Evolutionary conservation across 192 early-diverging fungal species (phyloP), one percentile per base, ranked within the genome.

Genomic region (Backusella sp.): DNA sequence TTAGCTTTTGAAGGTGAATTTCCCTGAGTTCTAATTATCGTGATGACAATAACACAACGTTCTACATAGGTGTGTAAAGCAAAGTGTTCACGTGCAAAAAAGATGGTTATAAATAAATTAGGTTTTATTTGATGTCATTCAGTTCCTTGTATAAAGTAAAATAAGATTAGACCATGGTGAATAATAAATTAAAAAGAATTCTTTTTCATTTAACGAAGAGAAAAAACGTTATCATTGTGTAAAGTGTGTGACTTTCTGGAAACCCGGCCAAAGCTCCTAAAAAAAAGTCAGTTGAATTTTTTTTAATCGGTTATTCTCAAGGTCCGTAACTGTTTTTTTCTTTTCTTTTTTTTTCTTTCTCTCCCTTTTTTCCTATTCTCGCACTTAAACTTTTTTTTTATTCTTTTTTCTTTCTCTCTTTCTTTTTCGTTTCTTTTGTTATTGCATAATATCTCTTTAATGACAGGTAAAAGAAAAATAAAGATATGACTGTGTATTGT

Each of bases 281-380:
- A 62, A 62, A 62, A 62, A 62, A 26, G 11, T 62, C 56, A 62
- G 26, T 28, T 62, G 56, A 23, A 26, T n/a, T 49, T 49, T 49
- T 59, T 62, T 62, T 62, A 62, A 12, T 28, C 56, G 56, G 56
- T 59, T 59, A 59, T 59, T 26, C 53, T 7, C 53, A 23, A 59
- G 53, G 26, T 36, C 68, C 68, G 68, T 23, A 37, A 23, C 37
- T 69, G 34, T 69, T 69, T 69, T 69, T 62, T 62, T 26, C n/a
- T 23, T 59, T 59, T 59, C 23, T 11, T 62, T 53, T 6, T 6
- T 53, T 44, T 49, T 49, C 46, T 49, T 44, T 44, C 42, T 49
- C 46, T 49, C 35, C 35, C 37, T 37, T 68, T 68, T 68, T 68
- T 39, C 14, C 35, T 68, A 28, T 9, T 62, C 8, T 11, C 26